Evolutionary conservation across 2,329 filamentous ascomycete species (phyloP).

Genomic region (Aschersonia sp.): DNA sequence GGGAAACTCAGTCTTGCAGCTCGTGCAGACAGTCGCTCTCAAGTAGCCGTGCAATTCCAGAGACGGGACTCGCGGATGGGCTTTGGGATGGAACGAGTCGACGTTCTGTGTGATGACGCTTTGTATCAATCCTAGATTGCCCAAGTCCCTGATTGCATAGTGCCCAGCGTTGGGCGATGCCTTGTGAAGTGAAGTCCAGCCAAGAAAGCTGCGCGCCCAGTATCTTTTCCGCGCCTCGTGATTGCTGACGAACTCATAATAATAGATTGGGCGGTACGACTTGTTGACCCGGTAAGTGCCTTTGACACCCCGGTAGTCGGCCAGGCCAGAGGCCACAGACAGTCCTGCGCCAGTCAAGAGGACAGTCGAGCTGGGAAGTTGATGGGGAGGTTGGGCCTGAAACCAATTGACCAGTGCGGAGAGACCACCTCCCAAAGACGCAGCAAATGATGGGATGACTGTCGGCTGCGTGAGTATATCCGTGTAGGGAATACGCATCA

Average conservation of each 20-base stretch:
- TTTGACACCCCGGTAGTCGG: constrained; percentile 79
- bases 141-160: constrained; percentile 59
- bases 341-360: constrained; percentile 72
- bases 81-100: constrained; percentile 74
- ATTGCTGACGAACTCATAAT: constrained; percentile 68
- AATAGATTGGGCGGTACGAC: constrained; percentile 82
- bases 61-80: constrained; percentile 61
- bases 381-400: constrained; percentile 36
- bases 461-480: constrained; percentile 61
- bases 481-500: constrained; percentile 85
- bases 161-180: constrained; percentile 73
- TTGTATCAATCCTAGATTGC: constrained; percentile 54
- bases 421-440: constrained; percentile 56
- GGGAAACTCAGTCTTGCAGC: constrained; percentile 57
- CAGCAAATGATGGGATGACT: constrained; percentile 59
- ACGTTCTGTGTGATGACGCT: constrained; percentile 91
- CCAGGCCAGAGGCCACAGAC: constrained; percentile 80
- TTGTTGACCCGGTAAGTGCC: constrained; percentile 91
- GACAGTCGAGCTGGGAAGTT: constrained; percentile 31
- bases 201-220: constrained; percentile 89
- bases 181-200: constrained; percentile 70
- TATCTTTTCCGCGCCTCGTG: constrained; percentile 86
- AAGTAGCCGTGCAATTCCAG: constrained; percentile 88
- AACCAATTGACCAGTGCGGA: constrained; percentile 68
- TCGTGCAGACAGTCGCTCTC: constrained; percentile 64